Percentiles rank a stretch among this genome's conserved stretches.
These are phyloP conservation scores for Letharia lupina DNA, from an alignment of 495 filamentous ascomycete genomes.

Conservation along the genomic window DNA sequence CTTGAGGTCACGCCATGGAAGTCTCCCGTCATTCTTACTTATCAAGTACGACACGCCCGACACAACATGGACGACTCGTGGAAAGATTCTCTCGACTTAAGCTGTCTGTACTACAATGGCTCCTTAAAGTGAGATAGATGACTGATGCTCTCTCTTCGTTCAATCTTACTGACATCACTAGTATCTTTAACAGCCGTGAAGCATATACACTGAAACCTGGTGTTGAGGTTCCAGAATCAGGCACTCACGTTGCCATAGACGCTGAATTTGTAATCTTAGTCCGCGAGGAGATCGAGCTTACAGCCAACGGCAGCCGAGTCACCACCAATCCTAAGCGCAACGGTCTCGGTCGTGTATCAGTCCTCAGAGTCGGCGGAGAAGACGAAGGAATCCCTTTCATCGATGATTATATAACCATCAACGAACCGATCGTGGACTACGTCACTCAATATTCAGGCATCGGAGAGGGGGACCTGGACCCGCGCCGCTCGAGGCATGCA, in stretches of 20 bases:
- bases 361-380: slow-evolving; percentile 67
- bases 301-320: slow-evolving; percentile 78
- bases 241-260: slow-evolving; percentile 79
- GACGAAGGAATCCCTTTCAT: slow-evolving; percentile 80
- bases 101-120: slow-evolving; percentile 68
- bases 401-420: slow-evolving; percentile 90
- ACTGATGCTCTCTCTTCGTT: not conserved
- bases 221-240: slow-evolving; percentile 56
- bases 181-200: slow-evolving; percentile 28
- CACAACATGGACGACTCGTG: slow-evolving; percentile 75
- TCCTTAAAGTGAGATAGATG: slow-evolving; percentile 48
- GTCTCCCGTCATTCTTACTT: slow-evolving; percentile 74
- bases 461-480: slow-evolving; percentile 72
- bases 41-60: slow-evolving; percentile 66
- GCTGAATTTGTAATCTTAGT: slow-evolving; percentile 91
- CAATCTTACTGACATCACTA: slow-evolving; percentile 5
- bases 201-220: slow-evolving; percentile 49
- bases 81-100: slow-evolving; percentile 75
- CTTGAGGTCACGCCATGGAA: slow-evolving; percentile 85
- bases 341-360: slow-evolving; percentile 80
- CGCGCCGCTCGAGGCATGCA: slow-evolving; percentile 60
- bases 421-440: slow-evolving; percentile 91
- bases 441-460: slow-evolving; percentile 90
- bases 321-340: slow-evolving; percentile 77
- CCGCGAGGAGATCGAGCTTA: slow-evolving; percentile 85